Percentiles rank a stretch among this genome's conserved stretches.
These are phyloP conservation scores for Stemphylium lycopersici DNA, from an alignment of 2,329 filamentous ascomycete genomes.

Conservation along the genomic window DNA sequence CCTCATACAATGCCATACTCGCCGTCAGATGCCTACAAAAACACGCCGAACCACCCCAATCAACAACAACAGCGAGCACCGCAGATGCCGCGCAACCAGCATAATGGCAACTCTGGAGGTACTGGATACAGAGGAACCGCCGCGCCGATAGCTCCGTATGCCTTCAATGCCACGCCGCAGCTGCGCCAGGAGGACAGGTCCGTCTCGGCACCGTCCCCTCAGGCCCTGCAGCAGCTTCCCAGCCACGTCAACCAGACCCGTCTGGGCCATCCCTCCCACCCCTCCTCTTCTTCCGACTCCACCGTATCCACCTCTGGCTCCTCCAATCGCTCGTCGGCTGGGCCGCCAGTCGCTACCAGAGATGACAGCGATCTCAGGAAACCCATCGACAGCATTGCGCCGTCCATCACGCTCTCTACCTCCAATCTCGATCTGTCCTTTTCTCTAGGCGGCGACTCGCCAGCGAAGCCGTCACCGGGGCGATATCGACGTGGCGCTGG, in stretches of 20 bases:
- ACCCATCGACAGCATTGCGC: constrained; percentile 48
- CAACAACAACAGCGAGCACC: constrained; percentile 47
- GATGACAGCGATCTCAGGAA: constrained; percentile 55
- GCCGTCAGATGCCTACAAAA: constrained; percentile 56
- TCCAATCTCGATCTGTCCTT: constrained; percentile 62
- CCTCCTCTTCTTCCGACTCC: constrained; percentile 52
- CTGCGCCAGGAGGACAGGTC: constrained; percentile 63
- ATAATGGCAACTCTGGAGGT: constrained; percentile 50
- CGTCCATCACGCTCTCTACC: constrained; percentile 59
- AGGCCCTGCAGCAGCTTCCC: constrained; percentile 42
- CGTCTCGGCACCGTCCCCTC: constrained; percentile 59
- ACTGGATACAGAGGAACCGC: constrained; percentile 52
- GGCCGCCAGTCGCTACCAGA: constrained; percentile 50
- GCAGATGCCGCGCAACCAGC: constrained; percentile 52
- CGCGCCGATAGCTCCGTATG: constrained; percentile 57
- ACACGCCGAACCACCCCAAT: constrained; percentile 45
- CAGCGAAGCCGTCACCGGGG: constrained; percentile 75
- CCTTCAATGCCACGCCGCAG: constrained; percentile 59
- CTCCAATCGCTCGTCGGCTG: constrained; percentile 54
- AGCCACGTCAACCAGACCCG: constrained; percentile 32
- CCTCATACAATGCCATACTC: constrained; percentile 59
- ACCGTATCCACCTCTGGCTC: constrained; percentile 57
- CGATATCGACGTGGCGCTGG: constrained; percentile 76
- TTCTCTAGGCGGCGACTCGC: constrained; percentile 62
- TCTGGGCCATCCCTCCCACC: constrained; percentile 46